Conservation (phyloP, 2,329 filamentous ascomycete genomes). For the Mycosphaerelloides madeirae region DNA sequence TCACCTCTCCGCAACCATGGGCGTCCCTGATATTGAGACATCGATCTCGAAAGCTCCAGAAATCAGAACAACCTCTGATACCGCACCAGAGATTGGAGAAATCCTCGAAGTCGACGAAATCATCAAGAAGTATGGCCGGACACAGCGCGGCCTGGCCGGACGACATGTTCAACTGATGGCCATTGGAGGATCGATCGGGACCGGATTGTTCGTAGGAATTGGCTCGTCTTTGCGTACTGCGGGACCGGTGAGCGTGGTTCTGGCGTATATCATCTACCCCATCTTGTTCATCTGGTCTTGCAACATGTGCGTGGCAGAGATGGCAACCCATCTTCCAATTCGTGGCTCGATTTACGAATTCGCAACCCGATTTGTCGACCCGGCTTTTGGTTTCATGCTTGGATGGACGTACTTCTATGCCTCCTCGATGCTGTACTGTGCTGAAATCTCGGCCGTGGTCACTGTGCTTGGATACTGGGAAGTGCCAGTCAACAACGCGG, state of each 20-base stretch:
- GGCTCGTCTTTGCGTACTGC: conserved; percentile 16
- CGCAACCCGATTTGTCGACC: conserved; percentile 17
- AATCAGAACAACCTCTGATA: not conserved
- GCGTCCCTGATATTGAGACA: conserved; percentile 3
- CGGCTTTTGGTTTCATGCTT: conserved; percentile 33
- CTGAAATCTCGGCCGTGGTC: conserved; percentile 60
- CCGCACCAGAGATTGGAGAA: conserved; percentile 1
- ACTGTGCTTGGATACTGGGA: conserved; percentile 60
- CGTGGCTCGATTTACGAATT: conserved; percentile 11
- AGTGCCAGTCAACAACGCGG: conserved; percentile 19
- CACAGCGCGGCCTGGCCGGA: conserved; percentile 5
- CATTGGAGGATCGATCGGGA: conserved; percentile 4
- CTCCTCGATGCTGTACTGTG: conserved; percentile 41
- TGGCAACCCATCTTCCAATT: conserved; percentile 13
- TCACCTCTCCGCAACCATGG: not conserved
- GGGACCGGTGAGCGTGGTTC: conserved; percentile 25
- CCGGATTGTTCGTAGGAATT: conserved; percentile 8
- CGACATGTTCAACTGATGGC: conserved; percentile 12
- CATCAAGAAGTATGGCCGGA: conserved; percentile 6
- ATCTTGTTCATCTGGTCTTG: conserved; percentile 9
- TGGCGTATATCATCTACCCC: conserved; percentile 16
- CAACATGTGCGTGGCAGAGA: conserved; percentile 14
- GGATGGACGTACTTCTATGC: conserved; percentile 48
- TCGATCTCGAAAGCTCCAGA: not conserved
- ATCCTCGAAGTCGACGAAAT: conserved; percentile 1